Conservation (phyloP, 768 basidiomycete genomes). For the Hygrophoropsis aurantiaca region DNA sequence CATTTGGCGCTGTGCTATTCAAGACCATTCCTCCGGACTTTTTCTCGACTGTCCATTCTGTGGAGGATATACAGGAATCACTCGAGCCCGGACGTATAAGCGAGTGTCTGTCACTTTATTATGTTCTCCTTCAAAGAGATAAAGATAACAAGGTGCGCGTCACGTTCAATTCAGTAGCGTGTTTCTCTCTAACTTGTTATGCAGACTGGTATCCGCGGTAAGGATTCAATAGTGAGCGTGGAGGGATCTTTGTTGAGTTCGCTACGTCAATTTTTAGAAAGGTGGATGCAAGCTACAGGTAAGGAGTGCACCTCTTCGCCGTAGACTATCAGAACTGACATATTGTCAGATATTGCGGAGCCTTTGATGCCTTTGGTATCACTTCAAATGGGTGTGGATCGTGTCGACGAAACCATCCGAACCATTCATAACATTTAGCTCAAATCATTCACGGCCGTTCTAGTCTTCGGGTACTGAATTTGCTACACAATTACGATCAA, state of each 20-base stretch:
- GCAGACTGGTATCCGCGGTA: conserved; percentile 54
- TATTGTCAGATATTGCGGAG: conserved; percentile 14
- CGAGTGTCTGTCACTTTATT: conserved; percentile 69
- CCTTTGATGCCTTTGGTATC: conserved; percentile 42
- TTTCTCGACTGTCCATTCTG: conserved; percentile 35
- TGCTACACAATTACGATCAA: too few relatives aligned
- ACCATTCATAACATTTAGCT: conserved; percentile 6
- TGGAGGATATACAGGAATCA: conserved; percentile 50
- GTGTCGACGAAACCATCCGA: conserved; percentile 43
- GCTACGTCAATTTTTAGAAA: conserved; percentile 36
- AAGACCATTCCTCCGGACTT: conserved; percentile 54
- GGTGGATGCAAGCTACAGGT: conserved; percentile 35
- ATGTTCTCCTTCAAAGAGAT: conserved; percentile 62
- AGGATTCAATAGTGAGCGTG: conserved; percentile 42
- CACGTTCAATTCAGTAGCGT: neutral
- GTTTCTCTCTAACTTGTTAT: neutral
- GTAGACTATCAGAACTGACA: neutral
- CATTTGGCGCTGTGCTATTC: conserved; percentile 62
- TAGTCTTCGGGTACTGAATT: too few relatives aligned
- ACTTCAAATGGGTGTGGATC: conserved; percentile 47
- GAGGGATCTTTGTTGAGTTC: conserved; percentile 47
- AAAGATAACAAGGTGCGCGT: conserved; percentile 49
- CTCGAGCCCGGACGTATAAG: conserved; percentile 61
- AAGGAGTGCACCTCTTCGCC: neutral
- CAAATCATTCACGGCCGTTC: too few relatives aligned